Base-by-base conservation (phyloP, 768 basidiomycete species). In the Gymnopilus dilepis region DNA sequence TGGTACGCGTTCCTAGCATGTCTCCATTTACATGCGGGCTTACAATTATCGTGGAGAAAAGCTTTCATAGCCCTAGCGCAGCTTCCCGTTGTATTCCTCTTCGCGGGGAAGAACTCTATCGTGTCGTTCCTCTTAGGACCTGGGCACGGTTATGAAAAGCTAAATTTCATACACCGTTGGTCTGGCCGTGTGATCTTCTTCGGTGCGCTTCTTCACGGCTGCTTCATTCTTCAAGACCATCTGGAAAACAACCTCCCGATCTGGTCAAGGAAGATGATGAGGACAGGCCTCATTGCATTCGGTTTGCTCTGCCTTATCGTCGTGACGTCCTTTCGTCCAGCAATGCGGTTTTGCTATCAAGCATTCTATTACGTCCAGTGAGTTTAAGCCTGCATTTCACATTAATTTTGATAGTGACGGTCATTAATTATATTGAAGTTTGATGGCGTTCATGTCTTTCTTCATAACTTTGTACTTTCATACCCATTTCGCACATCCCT, bases 381-480 rank as follows among this genome's bases (percentile, higher is more conserved):
- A 68, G 90, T 89, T 69, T 59, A n/a, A n/a, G n/a, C n/a, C n/a
- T n/a, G n/a, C n/a, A n/a, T n/a, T n/a, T n/a, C n/a, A n/a, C n/a
- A n/a, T n/a, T n/a, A n/a, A n/a, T n/a, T n/a, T n/a, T n/a, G n/a
- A n/a, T n/a, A n/a, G n/a, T n/a, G n/a, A n/a, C n/a, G n/a, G n/a
- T n/a, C n/a, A n/a, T n/a, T n/a, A n/a, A n/a, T n/a, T n/a, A n/a
- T n/a, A n/a, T n/a, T n/a, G n/a, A n/a, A 81, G 86, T 28, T 77
- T 87, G 59, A 67, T 90, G 13, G 78, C 84, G 6, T 78, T 87
- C 47, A 80, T 80, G 26, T 79, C 84, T 0, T 86, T 90, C 65
- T 83, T 89, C 54, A 80, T 94, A n/a, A 87, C 87, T 13, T 73
- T 95, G 22, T 92, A 91, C 70, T 92, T 93, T 69, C 95, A 97